Evolutionary conservation across 2,329 filamentous ascomycete species (phyloP).

Genomic region (Colletotrichum godetiae): DNA sequence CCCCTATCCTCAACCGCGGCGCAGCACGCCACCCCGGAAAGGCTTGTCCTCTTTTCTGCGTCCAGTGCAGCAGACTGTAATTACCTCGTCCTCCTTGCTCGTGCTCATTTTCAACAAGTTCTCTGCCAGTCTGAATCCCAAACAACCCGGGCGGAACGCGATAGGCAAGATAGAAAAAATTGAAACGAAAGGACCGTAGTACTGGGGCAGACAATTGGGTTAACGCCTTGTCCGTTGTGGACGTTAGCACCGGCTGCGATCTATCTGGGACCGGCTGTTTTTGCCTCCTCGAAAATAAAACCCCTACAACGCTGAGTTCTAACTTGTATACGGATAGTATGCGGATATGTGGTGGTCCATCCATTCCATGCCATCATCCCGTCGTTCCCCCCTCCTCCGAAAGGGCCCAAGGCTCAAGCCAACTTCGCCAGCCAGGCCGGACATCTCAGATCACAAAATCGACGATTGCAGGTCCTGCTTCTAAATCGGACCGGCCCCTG

Average conservation of each 20-base stretch:
- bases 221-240: background rate
- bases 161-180: background rate
- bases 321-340: background rate
- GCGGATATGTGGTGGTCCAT: background rate
- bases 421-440: conserved; percentile 9
- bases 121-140: background rate
- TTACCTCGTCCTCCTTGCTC: conserved; percentile 4
- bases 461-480: conserved; percentile 29
- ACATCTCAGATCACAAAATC: conserved; percentile 29
- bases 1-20: conserved; percentile 24
- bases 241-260: background rate
- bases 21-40: conserved; percentile 9
- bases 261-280: background rate
- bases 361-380: conserved; percentile 1
- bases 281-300: background rate
- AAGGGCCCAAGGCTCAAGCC: background rate
- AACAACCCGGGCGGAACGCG: conserved; percentile 18
- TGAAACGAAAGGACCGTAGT: conserved; percentile 5
- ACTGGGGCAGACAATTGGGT: background rate
- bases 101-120: background rate
- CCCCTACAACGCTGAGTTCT: background rate
- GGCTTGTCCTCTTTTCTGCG: conserved; percentile 2
- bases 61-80: conserved; percentile 7
- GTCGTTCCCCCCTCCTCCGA: background rate
- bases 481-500: conserved; percentile 35